A percentile compares a stretch with the other conserved stretches of the same genome.
These are phyloP conservation scores for Tremella yokohamensis DNA, from an alignment of 768 basidiomycete species.

Conservation along the genomic window DNA sequence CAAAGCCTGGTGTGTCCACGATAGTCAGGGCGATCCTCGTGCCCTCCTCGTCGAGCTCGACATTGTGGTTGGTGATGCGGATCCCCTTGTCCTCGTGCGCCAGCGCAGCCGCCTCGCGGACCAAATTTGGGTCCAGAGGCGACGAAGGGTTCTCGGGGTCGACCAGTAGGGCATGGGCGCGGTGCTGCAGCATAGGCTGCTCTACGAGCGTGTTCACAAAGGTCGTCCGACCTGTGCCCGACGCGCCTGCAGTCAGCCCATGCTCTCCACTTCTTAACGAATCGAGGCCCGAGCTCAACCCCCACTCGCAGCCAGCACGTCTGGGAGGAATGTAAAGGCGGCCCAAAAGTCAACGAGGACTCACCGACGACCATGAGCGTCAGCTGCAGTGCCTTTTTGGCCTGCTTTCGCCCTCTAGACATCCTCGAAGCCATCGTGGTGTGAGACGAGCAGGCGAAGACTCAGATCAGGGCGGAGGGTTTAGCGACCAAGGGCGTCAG, in stretches of 20 bases:
- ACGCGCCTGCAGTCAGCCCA: constrained; percentile 66
- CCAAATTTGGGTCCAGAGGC: constrained; percentile 58
- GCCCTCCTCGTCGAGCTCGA: constrained; percentile 98
- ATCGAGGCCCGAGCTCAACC: constrained; percentile 6
- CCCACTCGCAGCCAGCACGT: background rate
- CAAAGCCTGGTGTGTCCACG: constrained; percentile 98
- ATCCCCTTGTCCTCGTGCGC: constrained; percentile 93
- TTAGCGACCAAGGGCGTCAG: background rate
- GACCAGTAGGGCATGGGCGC: constrained; percentile 49
- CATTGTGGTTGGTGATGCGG: constrained; percentile 88
- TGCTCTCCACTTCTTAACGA: background rate
- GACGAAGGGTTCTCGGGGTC: constrained; percentile 36
- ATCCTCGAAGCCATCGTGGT: constrained; percentile 42
- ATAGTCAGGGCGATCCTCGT: constrained; percentile 96
- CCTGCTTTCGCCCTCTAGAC: constrained; percentile 59
- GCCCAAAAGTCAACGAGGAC: constrained; percentile 47
- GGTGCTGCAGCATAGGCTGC: constrained; percentile 83
- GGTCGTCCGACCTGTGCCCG: constrained; percentile 94
- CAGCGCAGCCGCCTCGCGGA: constrained; percentile 62
- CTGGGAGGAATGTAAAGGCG: constrained; percentile 6
- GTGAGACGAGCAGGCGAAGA: background rate
- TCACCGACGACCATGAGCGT: constrained; percentile 96
- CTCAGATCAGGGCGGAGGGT: background rate
- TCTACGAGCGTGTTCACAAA: constrained; percentile 99
- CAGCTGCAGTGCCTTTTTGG: constrained; percentile 98